Evolutionary conservation across 2,329 filamentous ascomycete genomes (phyloP).

Genomic region (Fusarium oxysporum): DNA sequence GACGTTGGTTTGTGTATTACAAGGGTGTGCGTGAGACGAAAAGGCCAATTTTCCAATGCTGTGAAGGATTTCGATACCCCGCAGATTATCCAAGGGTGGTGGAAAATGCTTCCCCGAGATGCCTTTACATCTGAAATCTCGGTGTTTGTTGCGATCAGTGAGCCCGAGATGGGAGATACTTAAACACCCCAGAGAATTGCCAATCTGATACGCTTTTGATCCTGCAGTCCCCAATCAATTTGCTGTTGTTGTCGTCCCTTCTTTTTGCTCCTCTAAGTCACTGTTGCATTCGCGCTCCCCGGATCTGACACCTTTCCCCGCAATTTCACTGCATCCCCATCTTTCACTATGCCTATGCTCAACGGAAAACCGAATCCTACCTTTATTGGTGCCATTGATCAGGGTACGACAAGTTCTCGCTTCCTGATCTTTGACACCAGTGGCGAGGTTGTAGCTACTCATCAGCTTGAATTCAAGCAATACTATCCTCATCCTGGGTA

Average conservation of each 20-base stretch:
- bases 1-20: slow-evolving; percentile 10
- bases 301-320: slow-evolving; percentile 21
- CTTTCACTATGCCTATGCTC: slow-evolving; percentile 49
- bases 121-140: slow-evolving; percentile 11
- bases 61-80: slow-evolving; percentile 23
- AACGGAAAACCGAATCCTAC: slow-evolving; percentile 41
- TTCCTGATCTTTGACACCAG: slow-evolving; percentile 81
- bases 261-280: slow-evolving; percentile 9
- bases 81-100: slow-evolving; percentile 24
- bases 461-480: slow-evolving; percentile 82
- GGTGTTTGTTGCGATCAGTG: slow-evolving; percentile 1
- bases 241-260: neutral
- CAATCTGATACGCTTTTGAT: neutral
- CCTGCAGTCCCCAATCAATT: slow-evolving; percentile 14
- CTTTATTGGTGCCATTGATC: slow-evolving; percentile 83
- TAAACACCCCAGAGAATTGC: slow-evolving; percentile 24
- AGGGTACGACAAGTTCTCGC: slow-evolving; percentile 81
- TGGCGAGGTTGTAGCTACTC: slow-evolving; percentile 76
- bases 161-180: slow-evolving; percentile 30
- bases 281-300: slow-evolving; percentile 23
- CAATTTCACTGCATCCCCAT: slow-evolving; percentile 11
- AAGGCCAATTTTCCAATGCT: neutral
- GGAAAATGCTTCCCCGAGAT: slow-evolving; percentile 25
- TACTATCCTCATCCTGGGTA: slow-evolving; percentile 81
- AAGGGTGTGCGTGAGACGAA: neutral